phyloP scores from a whole-genome alignment of 192 early-diverging fungal species.

The Thamnidium elegans region DNA sequence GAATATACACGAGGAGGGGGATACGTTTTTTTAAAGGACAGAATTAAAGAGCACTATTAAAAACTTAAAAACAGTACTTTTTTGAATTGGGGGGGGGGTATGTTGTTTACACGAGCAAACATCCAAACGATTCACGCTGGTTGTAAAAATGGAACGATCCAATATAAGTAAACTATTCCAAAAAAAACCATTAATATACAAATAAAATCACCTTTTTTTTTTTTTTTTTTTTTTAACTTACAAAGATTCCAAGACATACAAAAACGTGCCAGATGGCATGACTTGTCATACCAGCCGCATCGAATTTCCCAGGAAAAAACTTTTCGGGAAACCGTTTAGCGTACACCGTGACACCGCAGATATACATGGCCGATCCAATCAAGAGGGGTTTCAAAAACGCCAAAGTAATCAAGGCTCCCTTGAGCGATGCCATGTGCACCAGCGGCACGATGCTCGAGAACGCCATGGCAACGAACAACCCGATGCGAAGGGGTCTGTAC shows the following conservation, averaged over 20 bases:
- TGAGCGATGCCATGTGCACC: slow-evolving; percentile 39
- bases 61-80: too few relatives aligned
- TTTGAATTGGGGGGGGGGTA: too few relatives aligned
- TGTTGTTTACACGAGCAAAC: slow-evolving; percentile 3
- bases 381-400: slow-evolving; percentile 47
- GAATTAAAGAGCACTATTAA: too few relatives aligned
- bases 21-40: too few relatives aligned
- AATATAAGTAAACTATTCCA: too few relatives aligned
- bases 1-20: too few relatives aligned
- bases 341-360: slow-evolving; percentile 53
- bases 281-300: slow-evolving; percentile 48
- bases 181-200: too few relatives aligned
- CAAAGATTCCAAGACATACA: slow-evolving; percentile 55
- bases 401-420: slow-evolving; percentile 38
- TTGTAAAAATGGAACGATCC: slow-evolving; percentile 6
- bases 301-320: slow-evolving; percentile 54
- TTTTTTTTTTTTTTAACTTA: slow-evolving; percentile 14
- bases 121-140: background rate
- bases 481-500: slow-evolving; percentile 50
- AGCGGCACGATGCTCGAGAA: slow-evolving; percentile 46
- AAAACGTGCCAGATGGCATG: slow-evolving; percentile 59
- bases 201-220: too few relatives aligned
- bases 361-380: slow-evolving; percentile 44
- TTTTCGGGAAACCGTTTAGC: slow-evolving; percentile 59
- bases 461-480: slow-evolving; percentile 49